Conservation (phyloP, 257 asterid genomes). For the Lycium barbarum region DNA sequence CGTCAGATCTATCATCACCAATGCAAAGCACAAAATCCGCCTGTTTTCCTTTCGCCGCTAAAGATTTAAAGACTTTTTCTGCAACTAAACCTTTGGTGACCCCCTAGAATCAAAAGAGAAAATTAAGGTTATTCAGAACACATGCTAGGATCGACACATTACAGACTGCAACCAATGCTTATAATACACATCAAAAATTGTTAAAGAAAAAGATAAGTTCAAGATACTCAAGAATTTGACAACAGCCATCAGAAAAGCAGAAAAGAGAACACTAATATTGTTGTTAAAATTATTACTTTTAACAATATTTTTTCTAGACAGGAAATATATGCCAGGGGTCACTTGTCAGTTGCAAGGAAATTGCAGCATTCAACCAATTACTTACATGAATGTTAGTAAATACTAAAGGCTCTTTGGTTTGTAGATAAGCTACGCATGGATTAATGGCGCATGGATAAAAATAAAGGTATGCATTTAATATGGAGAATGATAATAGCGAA, state of each 20-base stretch:
- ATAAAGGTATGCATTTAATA: not conserved
- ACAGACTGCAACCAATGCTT: not conserved
- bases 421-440: not conserved
- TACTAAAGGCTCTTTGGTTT: not conserved
- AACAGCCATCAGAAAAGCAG: not conserved
- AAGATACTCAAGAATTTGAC: slow-evolving; percentile 24
- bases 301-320: not conserved
- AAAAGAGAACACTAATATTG: not conserved
- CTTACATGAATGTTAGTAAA: slow-evolving; percentile 19
- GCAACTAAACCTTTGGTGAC: slow-evolving; percentile 84
- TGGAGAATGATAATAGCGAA: not conserved
- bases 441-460: not conserved
- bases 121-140: not conserved
- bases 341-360: not conserved
- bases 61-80: slow-evolving; percentile 74
- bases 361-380: not conserved
- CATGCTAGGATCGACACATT: not conserved
- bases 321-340: not conserved
- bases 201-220: not conserved
- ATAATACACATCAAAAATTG: not conserved
- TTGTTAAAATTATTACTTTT: not conserved
- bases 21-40: slow-evolving; percentile 86
- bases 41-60: slow-evolving; percentile 60
- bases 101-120: slow-evolving; percentile 53
- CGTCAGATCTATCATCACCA: slow-evolving; percentile 93